Conservation (phyloP, 169 alveolate genomes). For the Plasmodium sp. region DNA sequence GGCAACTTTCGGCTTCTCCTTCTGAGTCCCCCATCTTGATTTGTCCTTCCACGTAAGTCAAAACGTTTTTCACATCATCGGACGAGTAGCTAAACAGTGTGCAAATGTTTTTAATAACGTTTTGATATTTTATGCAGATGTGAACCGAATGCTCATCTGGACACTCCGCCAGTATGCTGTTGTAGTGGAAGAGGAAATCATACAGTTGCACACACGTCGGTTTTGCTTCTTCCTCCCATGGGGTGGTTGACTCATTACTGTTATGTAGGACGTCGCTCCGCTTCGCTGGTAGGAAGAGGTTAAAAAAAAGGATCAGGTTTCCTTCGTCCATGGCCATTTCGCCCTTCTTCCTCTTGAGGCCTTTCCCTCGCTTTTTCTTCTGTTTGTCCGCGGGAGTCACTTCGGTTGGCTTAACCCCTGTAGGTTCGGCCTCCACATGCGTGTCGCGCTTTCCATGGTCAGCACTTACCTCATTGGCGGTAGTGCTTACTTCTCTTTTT, state of each 20-base stretch:
- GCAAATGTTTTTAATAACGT: neutral
- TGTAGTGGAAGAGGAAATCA: conserved; percentile 29
- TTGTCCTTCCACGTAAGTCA: neutral
- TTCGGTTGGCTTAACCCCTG: neutral
- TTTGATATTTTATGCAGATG: conserved; percentile 35
- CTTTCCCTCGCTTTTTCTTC: neutral
- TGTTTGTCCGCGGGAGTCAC: neutral
- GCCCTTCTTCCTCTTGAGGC: neutral
- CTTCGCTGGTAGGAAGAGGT: conserved; percentile 7
- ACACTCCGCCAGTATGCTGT: conserved; percentile 10
- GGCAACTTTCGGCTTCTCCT: neutral
- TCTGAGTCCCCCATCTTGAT: neutral
- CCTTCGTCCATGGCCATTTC: neutral
- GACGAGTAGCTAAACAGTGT: neutral
- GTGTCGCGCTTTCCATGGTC: neutral
- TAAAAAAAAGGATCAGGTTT: conserved; percentile 1
- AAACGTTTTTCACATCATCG: conserved; percentile 17
- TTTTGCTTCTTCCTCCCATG: neutral
- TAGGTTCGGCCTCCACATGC: neutral
- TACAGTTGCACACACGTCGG: neutral
- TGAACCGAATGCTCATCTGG: neutral
- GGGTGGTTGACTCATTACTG: neutral
- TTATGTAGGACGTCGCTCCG: neutral
- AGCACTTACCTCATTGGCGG: neutral
- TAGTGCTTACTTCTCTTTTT: neutral